Conservation (phyloP, 2,329 filamentous ascomycete species). For the Didymella keratinophila region DNA sequence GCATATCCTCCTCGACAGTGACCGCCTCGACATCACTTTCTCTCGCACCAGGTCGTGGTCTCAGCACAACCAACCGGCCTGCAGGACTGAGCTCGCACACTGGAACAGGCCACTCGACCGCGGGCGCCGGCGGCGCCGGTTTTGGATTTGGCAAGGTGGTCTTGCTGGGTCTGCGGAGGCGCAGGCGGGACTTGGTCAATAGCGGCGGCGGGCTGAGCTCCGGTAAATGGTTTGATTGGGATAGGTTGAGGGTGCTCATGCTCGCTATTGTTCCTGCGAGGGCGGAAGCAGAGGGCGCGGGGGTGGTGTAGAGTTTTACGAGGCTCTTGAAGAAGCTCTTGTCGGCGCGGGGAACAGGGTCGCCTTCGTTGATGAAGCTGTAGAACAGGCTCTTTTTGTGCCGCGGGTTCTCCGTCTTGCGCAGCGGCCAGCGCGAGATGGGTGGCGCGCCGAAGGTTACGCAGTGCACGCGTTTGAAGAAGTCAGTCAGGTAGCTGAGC, state of each 20-base stretch:
- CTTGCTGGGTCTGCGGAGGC: conserved; percentile 31
- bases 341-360: conserved; percentile 80
- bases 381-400: conserved; percentile 75
- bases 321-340: conserved; percentile 77
- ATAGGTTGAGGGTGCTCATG: conserved; percentile 39
- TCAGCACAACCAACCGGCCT: conserved; percentile 71
- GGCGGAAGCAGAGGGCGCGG: conserved; percentile 56
- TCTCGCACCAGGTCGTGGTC: conserved; percentile 52
- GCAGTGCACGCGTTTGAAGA: conserved; percentile 82
- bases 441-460: conserved; percentile 87
- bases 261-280: conserved; percentile 29
- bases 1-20: conserved; percentile 70
- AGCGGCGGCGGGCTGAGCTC: conserved; percentile 19
- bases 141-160: conserved; percentile 31
- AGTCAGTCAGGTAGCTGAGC: conserved; percentile 71
- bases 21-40: conserved; percentile 69
- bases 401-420: conserved; percentile 59
- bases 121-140: conserved; percentile 35
- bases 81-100: conserved; percentile 72
- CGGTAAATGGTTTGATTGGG: conserved; percentile 4
- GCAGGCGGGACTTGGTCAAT: conserved; percentile 22
- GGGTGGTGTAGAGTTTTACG: conserved; percentile 72
- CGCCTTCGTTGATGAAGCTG: conserved; percentile 84
- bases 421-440: conserved; percentile 73
- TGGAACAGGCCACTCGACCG: conserved; percentile 70